Percentiles rank a stretch among this genome's conserved stretches.
Conservation (phyloP, 139 green algal species). For the Trebouxia sp. region DNA sequence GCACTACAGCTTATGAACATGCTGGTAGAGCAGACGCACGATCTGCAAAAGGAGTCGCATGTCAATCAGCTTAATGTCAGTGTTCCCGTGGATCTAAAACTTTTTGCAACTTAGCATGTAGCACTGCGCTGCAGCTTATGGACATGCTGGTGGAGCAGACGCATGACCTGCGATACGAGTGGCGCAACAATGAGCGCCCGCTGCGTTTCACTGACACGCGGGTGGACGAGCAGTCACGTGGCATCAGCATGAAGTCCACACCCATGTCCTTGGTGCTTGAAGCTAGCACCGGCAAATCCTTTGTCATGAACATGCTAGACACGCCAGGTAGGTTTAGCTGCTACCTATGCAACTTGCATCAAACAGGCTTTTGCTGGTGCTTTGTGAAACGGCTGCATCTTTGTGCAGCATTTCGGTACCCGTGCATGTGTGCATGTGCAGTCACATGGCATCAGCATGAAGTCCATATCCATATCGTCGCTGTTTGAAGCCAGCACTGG, state of each 20-base stretch:
- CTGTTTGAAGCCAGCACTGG: background rate
- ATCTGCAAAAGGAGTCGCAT: conserved; percentile 48
- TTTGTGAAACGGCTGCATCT: no score
- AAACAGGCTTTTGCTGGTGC: no score
- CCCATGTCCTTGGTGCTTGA: conserved; percentile 92
- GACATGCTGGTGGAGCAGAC: conserved; percentile 99
- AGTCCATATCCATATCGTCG: conserved; percentile 40
- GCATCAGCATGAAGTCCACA: conserved; percentile 93
- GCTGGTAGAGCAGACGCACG: conserved; percentile 91
- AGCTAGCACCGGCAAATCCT: conserved; percentile 79
- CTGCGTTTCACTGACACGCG: conserved; percentile 94
- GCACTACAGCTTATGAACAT: conserved; percentile 94
- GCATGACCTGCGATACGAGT: conserved; percentile 62
- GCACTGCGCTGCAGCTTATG: conserved; percentile 63
- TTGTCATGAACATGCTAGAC: conserved; percentile 91
- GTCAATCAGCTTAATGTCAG: no score
- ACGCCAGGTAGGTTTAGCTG: conserved; percentile 64
- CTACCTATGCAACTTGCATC: no score
- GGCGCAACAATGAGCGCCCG: conserved; percentile 53
- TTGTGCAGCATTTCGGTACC: no score
- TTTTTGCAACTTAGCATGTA: background rate
- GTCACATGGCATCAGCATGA: conserved; percentile 90
- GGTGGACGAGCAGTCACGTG: conserved; percentile 90
- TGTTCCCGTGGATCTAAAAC: no score
- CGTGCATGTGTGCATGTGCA: conserved; percentile 97